Percentiles rank a stretch among this genome's conserved stretches.
Evolutionary conservation across 805 yeast genomes (phyloP).

Genomic region (Candida michaelii): DNA sequence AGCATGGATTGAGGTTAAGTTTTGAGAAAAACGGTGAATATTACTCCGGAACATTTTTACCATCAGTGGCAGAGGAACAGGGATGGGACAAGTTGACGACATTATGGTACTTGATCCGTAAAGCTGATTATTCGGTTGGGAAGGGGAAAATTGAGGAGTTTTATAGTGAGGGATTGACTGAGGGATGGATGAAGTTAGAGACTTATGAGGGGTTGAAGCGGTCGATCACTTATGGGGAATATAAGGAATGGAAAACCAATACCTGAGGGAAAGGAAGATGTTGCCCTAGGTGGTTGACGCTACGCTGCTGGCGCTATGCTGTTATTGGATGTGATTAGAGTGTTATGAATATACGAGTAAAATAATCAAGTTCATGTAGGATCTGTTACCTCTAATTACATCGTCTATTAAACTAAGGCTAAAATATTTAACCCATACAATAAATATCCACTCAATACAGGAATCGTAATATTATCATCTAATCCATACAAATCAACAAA

Average conservation of each 20-base stretch:
- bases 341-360: not conserved
- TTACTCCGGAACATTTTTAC: conserved; percentile 80
- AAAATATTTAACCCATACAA: conserved; percentile 47
- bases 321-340: not conserved
- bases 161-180: conserved; percentile 27
- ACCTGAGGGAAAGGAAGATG: too few relatives aligned
- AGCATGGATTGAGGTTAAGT: conserved; percentile 71
- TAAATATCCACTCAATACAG: conserved; percentile 75
- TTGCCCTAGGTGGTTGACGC: too few relatives aligned
- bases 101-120: conserved; percentile 63
- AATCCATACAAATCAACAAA: conserved; percentile 71
- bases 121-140: conserved; percentile 54
- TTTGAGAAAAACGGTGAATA: conserved; percentile 41
- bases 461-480: conserved; percentile 95
- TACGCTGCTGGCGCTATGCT: too few relatives aligned
- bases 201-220: conserved; percentile 38
- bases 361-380: not conserved
- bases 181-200: conserved; percentile 34
- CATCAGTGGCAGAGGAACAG: conserved; percentile 87
- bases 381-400: too few relatives aligned
- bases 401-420: too few relatives aligned
- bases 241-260: conserved; percentile 12
- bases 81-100: conserved; percentile 78
- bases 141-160: conserved; percentile 21
- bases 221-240: conserved; percentile 26